Percentiles rank a stretch among this genome's conserved stretches.
phyloP scores from a whole-genome alignment of 441 rosid genomes.

The Adansonia madagascariensis region DNA sequence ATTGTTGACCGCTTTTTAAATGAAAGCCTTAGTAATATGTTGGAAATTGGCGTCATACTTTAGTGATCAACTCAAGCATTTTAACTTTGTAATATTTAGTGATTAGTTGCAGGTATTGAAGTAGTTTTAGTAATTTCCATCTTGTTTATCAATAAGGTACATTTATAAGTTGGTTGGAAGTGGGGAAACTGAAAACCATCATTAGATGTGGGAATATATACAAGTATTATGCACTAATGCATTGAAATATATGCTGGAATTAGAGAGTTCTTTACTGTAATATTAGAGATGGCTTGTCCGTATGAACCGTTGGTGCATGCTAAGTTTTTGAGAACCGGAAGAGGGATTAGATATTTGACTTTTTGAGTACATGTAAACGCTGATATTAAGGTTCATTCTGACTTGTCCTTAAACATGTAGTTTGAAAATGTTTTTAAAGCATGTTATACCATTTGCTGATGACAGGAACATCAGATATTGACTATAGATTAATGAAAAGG shows the following conservation, averaged over 20 bases:
- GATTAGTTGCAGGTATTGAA: not conserved
- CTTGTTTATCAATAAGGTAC: not conserved
- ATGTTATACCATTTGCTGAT: not conserved
- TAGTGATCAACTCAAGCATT: not conserved
- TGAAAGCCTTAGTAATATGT: not conserved
- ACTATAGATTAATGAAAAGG: slow-evolving; percentile 1
- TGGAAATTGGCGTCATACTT: not conserved
- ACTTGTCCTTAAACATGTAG: not conserved
- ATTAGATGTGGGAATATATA: not conserved
- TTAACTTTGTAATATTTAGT: not conserved
- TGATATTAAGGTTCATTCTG: not conserved
- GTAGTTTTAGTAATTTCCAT: not conserved
- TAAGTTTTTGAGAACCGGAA: not conserved
- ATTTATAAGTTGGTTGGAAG: slow-evolving; percentile 1
- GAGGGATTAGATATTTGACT: not conserved
- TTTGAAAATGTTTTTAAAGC: not conserved
- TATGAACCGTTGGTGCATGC: not conserved
- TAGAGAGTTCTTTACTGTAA: not conserved
- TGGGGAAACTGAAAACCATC: not conserved
- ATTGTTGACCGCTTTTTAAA: not conserved
- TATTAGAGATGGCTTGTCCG: not conserved
- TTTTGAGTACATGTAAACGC: not conserved
- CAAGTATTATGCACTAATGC: not conserved
- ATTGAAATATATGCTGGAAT: not conserved
- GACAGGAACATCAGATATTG: not conserved